Evolutionary conservation across 306 rosid genomes (phyloP).

Genomic region (Pachyrhizus erosus): DNA sequence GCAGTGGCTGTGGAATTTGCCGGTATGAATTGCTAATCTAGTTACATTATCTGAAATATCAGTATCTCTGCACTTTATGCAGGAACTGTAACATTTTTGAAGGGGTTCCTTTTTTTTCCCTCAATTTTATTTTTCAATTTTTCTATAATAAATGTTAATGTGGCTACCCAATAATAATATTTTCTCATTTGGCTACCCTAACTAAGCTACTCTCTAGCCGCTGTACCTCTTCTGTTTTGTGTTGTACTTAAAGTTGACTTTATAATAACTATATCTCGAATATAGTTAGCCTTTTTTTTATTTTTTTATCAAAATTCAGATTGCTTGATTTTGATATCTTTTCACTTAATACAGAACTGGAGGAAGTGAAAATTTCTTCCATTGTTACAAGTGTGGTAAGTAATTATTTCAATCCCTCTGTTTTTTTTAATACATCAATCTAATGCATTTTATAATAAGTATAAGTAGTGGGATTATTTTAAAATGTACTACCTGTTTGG

Average conservation of each 20-base stretch:
- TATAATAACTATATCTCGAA: neutral
- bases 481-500: neutral
- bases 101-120: neutral
- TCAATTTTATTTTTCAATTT: neutral
- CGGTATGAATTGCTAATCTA: conserved; percentile 57
- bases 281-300: neutral
- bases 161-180: neutral
- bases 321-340: conserved; percentile 24
- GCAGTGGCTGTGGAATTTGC: conserved; percentile 91
- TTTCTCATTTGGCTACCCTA: neutral
- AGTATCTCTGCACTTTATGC: neutral
- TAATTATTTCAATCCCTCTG: neutral
- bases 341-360: conserved; percentile 64
- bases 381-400: conserved; percentile 86
- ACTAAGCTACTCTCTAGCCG: neutral
- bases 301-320: neutral
- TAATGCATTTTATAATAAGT: conserved; percentile 1
- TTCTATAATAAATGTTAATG: neutral
- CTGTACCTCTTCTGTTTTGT: neutral
- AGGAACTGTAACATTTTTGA: neutral
- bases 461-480: neutral
- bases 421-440: neutral
- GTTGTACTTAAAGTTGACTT: neutral
- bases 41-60: neutral
- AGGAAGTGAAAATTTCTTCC: conserved; percentile 73